Evolutionary conservation across 495 filamentous ascomycete genomes (phyloP), one percentile per base, ranked within the genome.

Genomic region (Rusavskia elegans): DNA sequence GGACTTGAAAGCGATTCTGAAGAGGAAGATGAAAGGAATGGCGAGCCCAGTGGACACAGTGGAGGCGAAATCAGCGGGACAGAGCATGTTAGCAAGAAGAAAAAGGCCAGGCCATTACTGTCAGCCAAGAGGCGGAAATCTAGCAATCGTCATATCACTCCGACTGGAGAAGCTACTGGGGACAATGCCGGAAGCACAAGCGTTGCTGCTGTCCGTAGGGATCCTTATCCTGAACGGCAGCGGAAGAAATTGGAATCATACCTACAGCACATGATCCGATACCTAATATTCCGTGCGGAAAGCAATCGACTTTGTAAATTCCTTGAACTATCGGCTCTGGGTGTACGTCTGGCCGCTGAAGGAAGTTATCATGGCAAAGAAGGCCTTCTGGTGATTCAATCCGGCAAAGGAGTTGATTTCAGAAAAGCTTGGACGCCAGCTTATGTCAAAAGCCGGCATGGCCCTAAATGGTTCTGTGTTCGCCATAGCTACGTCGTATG

Each of bases 321-420:
- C 62, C 70, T 99, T 13, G 92, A 99, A 64, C 66, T 99, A 5
- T 97, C 92, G 52, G 89, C 93, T 2, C 73, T 99, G 8, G 93
- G 93, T 6, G 86, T 99, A n/a, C 77, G 93, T 32, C 77, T 99
- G 48, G 89, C 92, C 41, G 89, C 89, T 7, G 92, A 99, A 66
- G 89, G 87, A 16, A 92, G 87, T 58, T 97, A 95, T 60, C 93
- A 97, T 63, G 92, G 92, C 30, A 99, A 99, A 65, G 93, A 99
- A 68, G 94, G 92, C 10, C 89, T 87, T 59, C 71, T 97, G 46
- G 80, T 93, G 51, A 92, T 97, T 45, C 83, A 89, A 59, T 92
- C 87, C 38, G 81, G 84, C 0, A 93, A 95, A 57, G 90, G 90
- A 16, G 77, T 94, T 46, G 90, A 95, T 63, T 89, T 93, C 65